Base-by-base conservation (phyloP, 1,284 basidiomycete species). In the Austropuccinia psidii region DNA sequence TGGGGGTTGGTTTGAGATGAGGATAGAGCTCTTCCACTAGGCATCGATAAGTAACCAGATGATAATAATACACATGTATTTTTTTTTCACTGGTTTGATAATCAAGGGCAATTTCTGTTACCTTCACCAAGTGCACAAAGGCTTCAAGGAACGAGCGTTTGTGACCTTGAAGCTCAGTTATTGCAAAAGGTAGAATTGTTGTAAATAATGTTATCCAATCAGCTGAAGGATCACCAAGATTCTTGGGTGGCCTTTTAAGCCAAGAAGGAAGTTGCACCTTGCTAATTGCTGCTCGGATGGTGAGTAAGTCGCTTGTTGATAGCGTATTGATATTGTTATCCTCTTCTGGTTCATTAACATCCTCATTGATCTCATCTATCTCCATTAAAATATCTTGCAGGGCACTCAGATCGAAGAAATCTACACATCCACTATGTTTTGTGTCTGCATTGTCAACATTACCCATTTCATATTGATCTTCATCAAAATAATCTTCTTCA, bases 31-130 rank as follows among this genome's bases (percentile, higher is more conserved):
- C 19, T 11, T 21, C 54, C 7, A 69, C n/a, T 39, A 58, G 57
- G 54, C 54, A 69, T 58, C 52, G 29, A 27, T 69, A 69, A 49
- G 39, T n/a, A 19, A 39, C 58, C 43, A 69, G 37, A 19, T 69
- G 67, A 35, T 58, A 69, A 47, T 58, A 21, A 60, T 69, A 69
- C 8, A 7, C 21, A 1, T 69, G 54, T 4, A 37, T 47, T 24
- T 69, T 47, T 21, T 35, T 50, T 2, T 58, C 9, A 35, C 58
- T 17, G 0, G 55, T 69, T 29, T 1, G 33, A 35, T 69, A 60
- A 58, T 58, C 55, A 37, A 69, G 57, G n/a, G 55, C 67, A 45
- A 69, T 45, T n/a, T 69, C 43, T 7, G 67, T 69, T 33, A 69
- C 54, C 54, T 35, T 60, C 8, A 27, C 39, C 8, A 69, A 31